Evolutionary conservation across 2,329 filamentous ascomycete species (phyloP), one percentile per base, ranked within the genome.

Genomic region (Allantophomopsis cytisporea): DNA sequence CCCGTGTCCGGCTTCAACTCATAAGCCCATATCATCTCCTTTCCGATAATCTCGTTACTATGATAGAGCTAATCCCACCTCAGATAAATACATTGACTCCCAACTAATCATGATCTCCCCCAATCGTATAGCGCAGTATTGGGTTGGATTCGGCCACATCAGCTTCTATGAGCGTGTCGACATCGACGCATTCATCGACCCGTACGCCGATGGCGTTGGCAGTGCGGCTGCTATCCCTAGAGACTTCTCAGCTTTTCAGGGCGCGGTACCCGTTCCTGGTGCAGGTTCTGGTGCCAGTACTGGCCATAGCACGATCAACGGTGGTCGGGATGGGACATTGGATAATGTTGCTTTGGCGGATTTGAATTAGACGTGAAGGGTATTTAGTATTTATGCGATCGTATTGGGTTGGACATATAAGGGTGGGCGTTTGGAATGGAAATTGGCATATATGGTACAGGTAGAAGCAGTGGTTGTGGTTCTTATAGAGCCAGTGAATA

Each of bases 41-140:
- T 36, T 28, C 34, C 7, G 5, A 10, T 15, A 14, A 13, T 17
- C n/a, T 42, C 3, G 39, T 17, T 37, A 15, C 15, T 11, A 18
- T 7, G 21, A 13, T 38, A 17, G 32, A 36, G 17, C 41, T 58
- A 50, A 57, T 35, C 5, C 15, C 18, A 23, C n/a, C 4, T 41
- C 52, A 89, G 84, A 87, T 50, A 70, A 71, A 42, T 94, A 76
- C 49, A 82, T 88, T 37, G 66, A 78, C 2, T 80, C 79, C 1
- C 76, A 88, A 47, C 67, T 95, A 16, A 76, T 94, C 37, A 67
- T 95, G 30, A 69, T 93, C 31, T 87, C 81, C 2, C 71, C 76
- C n/a, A 67, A 94, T 53, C 68, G 71, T 32, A 56, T 95, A 40
- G 88, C 86, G 2, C 84, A 89, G 54, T 81, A 86, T 54, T 95